Evolutionary conservation across 768 basidiomycete genomes (phyloP).

Genomic region (Hemileccinum impolitum): DNA sequence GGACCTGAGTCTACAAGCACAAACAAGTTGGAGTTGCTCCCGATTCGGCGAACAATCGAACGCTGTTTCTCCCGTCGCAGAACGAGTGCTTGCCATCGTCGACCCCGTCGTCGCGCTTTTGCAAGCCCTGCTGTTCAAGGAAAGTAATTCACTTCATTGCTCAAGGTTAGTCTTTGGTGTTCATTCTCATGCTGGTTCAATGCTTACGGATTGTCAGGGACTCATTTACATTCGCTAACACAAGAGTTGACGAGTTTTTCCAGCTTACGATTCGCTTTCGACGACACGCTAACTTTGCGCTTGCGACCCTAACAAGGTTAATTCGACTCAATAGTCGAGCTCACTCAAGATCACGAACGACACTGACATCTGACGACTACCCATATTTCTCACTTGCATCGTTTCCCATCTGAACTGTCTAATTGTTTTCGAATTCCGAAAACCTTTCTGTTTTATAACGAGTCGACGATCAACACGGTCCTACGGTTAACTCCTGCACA

Average conservation of each 20-base stretch:
- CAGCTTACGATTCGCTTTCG: conserved; percentile 22
- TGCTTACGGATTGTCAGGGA: conserved; percentile 7
- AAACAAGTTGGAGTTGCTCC: conserved; percentile 33
- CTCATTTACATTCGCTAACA: conserved; percentile 17
- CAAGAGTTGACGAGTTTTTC: conserved; percentile 21
- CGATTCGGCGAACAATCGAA: not conserved
- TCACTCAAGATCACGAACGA: conserved; percentile 20
- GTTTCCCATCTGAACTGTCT: not conserved
- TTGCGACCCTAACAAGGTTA: conserved; percentile 15
- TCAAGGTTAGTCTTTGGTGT: conserved; percentile 18
- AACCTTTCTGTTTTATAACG: conserved; percentile 23
- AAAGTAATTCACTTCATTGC: conserved; percentile 26
- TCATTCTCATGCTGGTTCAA: not conserved
- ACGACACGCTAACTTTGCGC: conserved; percentile 16
- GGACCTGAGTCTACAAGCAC: conserved; percentile 21
- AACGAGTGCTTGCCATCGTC: conserved; percentile 21
- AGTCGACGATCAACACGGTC: conserved; percentile 20
- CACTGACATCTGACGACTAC: conserved; percentile 23
- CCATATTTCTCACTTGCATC: not conserved
- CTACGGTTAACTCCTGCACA: conserved; percentile 15
- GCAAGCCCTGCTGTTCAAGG: conserved; percentile 20
- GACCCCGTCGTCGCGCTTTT: conserved; percentile 15
- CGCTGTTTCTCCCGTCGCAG: conserved; percentile 19
- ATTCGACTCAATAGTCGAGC: conserved; percentile 14
- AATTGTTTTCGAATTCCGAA: conserved; percentile 16